phyloP scores from a whole-genome alignment of 495 filamentous ascomycete genomes.

The Cryomyces antarcticus region DNA sequence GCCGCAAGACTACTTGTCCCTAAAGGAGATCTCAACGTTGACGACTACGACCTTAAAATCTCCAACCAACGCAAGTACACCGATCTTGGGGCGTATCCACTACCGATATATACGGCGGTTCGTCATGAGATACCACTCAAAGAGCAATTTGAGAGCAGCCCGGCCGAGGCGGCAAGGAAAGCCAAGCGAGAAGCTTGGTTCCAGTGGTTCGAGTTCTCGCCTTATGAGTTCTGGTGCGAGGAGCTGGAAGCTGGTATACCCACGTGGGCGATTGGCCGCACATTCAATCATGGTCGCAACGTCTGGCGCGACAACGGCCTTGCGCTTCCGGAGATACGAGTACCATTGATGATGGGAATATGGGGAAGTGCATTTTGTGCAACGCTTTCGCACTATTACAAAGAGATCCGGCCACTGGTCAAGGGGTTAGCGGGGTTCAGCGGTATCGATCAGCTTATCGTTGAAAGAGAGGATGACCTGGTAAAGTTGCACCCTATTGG shows the following conservation, averaged over 20 bases:
- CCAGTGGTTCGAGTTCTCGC: slow-evolving; percentile 92
- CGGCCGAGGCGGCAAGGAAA: slow-evolving; percentile 31
- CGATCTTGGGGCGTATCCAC: slow-evolving; percentile 52
- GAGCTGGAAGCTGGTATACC: slow-evolving; percentile 81
- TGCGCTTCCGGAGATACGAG: slow-evolving; percentile 57
- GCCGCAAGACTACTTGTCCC: slow-evolving; percentile 71
- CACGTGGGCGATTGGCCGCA: slow-evolving; percentile 76
- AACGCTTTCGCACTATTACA: slow-evolving; percentile 86
- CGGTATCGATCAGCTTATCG: slow-evolving; percentile 71
- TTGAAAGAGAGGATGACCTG: slow-evolving; percentile 57
- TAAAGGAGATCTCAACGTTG: slow-evolving; percentile 55
- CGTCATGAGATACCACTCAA: slow-evolving; percentile 78
- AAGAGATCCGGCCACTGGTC: slow-evolving; percentile 66
- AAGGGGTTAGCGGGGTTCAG: slow-evolving; percentile 51
- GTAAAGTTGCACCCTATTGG: slow-evolving; percentile 84
- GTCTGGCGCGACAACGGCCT: slow-evolving; percentile 35
- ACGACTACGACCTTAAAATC: slow-evolving; percentile 63
- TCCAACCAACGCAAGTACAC: slow-evolving; percentile 62
- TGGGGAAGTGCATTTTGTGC: slow-evolving; percentile 95
- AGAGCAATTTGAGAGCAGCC: slow-evolving; percentile 18
- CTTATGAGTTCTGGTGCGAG: slow-evolving; percentile 92
- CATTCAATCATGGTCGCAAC: slow-evolving; percentile 52
- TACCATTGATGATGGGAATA: slow-evolving; percentile 70
- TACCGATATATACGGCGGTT: slow-evolving; percentile 89
- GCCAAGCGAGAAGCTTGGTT: slow-evolving; percentile 73